phyloP scores from a whole-genome alignment of 2,329 filamentous ascomycete genomes.

The Sporothrix sp. region DNA sequence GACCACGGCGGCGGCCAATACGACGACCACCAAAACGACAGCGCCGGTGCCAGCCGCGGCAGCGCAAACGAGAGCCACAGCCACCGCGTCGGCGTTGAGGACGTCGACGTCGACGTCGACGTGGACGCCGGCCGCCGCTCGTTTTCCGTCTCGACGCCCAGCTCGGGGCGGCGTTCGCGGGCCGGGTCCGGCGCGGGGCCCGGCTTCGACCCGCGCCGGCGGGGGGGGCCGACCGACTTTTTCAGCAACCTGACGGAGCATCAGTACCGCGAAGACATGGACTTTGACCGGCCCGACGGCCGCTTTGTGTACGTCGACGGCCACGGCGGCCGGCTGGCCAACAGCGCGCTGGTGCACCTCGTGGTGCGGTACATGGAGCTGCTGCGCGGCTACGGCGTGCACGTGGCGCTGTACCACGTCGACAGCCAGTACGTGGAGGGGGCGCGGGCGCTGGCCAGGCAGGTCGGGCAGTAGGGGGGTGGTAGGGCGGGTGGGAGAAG shows the following conservation, averaged over 20 bases:
- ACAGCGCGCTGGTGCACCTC: slow-evolving; percentile 8
- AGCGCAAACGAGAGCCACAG: not conserved
- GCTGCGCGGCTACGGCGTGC: slow-evolving; percentile 11
- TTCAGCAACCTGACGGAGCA: not conserved
- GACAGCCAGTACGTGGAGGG: not conserved
- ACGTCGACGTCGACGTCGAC: not conserved
- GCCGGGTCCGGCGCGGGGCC: not conserved
- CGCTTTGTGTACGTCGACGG: not conserved
- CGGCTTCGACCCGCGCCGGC: not conserved
- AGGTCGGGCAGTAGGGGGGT: not conserved
- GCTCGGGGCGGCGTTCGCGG: not conserved
- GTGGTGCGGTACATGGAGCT: slow-evolving; percentile 8
- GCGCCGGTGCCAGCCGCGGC: not conserved
- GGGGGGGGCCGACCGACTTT: not conserved
- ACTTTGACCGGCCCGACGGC: slow-evolving; percentile 5
- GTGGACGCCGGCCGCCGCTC: not conserved
- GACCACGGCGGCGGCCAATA: not conserved
- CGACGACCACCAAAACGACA: too few relatives aligned
- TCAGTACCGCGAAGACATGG: not conserved
- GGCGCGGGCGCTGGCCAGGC: not conserved
- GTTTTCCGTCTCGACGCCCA: not conserved
- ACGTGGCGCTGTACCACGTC: slow-evolving; percentile 3
- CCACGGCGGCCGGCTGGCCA: slow-evolving; percentile 1
- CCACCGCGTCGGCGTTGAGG: not conserved
- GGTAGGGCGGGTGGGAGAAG: not conserved